phyloP scores from a whole-genome alignment of 2,329 filamentous ascomycete genomes.

The Trichoderma sp. region DNA sequence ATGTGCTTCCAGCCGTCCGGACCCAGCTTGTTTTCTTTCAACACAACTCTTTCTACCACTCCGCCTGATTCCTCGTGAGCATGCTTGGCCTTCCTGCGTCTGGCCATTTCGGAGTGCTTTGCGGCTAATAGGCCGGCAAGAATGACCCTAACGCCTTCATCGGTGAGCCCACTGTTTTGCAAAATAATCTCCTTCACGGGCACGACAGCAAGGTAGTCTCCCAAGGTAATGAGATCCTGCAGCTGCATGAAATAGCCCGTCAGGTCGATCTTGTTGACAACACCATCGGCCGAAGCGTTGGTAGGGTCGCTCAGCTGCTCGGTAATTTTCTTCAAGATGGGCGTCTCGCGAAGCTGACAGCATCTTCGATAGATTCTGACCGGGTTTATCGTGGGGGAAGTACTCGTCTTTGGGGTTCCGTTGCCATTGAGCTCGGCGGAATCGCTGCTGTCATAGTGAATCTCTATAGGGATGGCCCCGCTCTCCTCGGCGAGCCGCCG shows the following conservation, averaged over 20 bases:
- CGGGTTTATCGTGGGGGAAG: conserved; percentile 80
- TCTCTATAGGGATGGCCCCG: conserved; percentile 80
- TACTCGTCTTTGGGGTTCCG: conserved; percentile 32
- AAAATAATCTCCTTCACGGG: conserved; percentile 84
- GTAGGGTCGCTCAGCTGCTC: conserved; percentile 77
- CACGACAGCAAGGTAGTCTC: conserved; percentile 92
- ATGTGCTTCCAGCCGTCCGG: conserved; percentile 90
- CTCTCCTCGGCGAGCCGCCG: conserved; percentile 83
- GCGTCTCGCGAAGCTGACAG: conserved; percentile 90
- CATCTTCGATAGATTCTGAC: conserved; percentile 91
- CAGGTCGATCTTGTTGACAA: conserved; percentile 79
- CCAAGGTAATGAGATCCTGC: conserved; percentile 80
- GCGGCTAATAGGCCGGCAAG: conserved; percentile 83
- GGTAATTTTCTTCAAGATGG: conserved; percentile 87
- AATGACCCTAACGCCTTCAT: conserved; percentile 84
- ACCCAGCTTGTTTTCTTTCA: conserved; percentile 92
- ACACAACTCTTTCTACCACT: conserved; percentile 79
- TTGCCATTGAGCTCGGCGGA: conserved; percentile 38
- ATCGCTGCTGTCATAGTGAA: conserved; percentile 70
- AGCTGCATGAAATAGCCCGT: conserved; percentile 82
- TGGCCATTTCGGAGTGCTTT: conserved; percentile 60
- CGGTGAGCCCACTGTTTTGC: conserved; percentile 83
- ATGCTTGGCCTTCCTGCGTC: conserved; percentile 50
- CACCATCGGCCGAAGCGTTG: conserved; percentile 68
- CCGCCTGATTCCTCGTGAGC: conserved; percentile 58